Conservation (phyloP, 2,329 filamentous ascomycete species). For the Fusarium musae region DNA sequence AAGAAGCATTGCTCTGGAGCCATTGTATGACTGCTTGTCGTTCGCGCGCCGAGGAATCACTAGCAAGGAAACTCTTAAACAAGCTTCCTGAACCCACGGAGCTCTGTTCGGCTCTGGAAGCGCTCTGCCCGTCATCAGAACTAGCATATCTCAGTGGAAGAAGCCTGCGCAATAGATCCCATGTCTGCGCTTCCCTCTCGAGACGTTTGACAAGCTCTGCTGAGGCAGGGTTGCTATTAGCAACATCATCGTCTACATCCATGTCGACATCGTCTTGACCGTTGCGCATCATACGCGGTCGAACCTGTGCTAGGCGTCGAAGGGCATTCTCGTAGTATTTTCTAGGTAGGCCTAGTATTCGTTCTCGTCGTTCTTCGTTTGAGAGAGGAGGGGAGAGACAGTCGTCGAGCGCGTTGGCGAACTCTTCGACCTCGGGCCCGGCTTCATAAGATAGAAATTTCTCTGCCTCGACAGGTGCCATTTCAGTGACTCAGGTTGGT, state of each 20-base stretch:
- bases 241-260: slow-evolving; percentile 65
- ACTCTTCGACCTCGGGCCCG: slow-evolving; percentile 85
- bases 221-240: slow-evolving; percentile 40
- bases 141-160: slow-evolving; percentile 74
- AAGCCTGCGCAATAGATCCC: slow-evolving; percentile 83
- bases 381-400: slow-evolving; percentile 67
- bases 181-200: slow-evolving; percentile 88
- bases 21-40: slow-evolving; percentile 85
- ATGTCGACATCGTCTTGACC: slow-evolving; percentile 62
- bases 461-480: slow-evolving; percentile 26
- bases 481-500: slow-evolving; percentile 5
- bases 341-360: slow-evolving; percentile 71
- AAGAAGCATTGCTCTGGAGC: slow-evolving; percentile 81
- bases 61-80: slow-evolving; percentile 77
- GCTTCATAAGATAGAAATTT: slow-evolving; percentile 49
- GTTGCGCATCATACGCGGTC: slow-evolving; percentile 44
- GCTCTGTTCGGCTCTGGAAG: slow-evolving; percentile 43
- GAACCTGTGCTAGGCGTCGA: slow-evolving; percentile 47
- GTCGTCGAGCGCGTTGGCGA: slow-evolving; percentile 83
- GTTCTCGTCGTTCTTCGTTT: slow-evolving; percentile 67
- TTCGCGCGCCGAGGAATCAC: slow-evolving; percentile 79
- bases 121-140: slow-evolving; percentile 44
- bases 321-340: slow-evolving; percentile 68
- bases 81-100: slow-evolving; percentile 51
- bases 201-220: slow-evolving; percentile 60